A percentile compares a stretch with the other conserved stretches of the same genome.
Conservation (phyloP, 257 asterid genomes). For the Solanum lycopersicoides region DNA sequence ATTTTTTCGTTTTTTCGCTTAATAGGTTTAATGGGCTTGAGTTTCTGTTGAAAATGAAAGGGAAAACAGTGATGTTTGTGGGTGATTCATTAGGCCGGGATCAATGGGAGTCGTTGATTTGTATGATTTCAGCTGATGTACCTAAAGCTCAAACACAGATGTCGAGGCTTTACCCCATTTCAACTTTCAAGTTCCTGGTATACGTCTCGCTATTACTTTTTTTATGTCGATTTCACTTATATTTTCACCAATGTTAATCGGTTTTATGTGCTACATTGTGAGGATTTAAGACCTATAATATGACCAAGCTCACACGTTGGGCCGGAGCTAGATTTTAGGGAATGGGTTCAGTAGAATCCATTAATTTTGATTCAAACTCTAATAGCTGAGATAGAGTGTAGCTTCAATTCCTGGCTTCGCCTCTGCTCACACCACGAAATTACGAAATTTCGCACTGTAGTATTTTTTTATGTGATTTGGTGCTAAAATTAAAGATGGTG, state of each 20-base stretch:
- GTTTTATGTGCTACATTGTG: neutral
- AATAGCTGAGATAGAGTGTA: neutral
- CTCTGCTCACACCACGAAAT: neutral
- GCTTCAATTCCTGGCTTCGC: neutral
- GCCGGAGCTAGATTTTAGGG: neutral
- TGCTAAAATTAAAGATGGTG: neutral
- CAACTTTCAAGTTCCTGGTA: constrained; percentile 67
- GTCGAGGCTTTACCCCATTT: constrained; percentile 55
- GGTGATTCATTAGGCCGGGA: constrained; percentile 91
- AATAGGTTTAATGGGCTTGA: constrained; percentile 34
- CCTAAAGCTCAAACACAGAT: constrained; percentile 56
- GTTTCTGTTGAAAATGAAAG: constrained; percentile 26
- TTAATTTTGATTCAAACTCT: neutral
- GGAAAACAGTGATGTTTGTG: constrained; percentile 77
- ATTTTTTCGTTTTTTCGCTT: neutral
- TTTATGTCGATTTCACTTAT: neutral
- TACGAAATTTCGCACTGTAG: neutral
- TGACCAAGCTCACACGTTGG: neutral
- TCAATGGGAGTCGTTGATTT: constrained; percentile 86
- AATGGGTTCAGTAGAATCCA: neutral
- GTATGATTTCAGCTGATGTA: constrained; percentile 66
- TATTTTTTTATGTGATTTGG: neutral
- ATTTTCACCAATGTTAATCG: neutral
- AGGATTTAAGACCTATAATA: neutral
- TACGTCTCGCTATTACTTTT: neutral